Evolutionary conservation across 257 asterid genomes (phyloP), one percentile per base, ranked within the genome.

Genomic region (Solanum sejunctum): DNA sequence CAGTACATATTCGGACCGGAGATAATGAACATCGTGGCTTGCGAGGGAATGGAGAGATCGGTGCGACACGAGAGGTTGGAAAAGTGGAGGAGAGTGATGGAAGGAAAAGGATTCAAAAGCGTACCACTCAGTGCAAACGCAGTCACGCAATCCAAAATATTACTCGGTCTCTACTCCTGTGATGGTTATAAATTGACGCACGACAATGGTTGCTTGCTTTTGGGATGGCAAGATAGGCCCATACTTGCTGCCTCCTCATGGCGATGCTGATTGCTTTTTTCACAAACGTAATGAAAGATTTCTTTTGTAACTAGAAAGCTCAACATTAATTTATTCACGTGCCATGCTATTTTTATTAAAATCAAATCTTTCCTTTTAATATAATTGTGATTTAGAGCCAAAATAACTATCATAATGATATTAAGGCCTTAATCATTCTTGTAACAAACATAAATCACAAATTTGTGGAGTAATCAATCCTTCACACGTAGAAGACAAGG

Each of bases 181-280:
- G 98, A 94, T 72, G 98, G 97, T 5, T 94, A 94, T 73, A 92
- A 95, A 78, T 86, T 94, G 91, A 93, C 96, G 51, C 95, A 93
- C 82, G 98, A 94, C 36, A 91, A 84, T 26, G 98, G 98, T 4
- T 91, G 97, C 86, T 87, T 94, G 92, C 96, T 94, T 0, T 80
- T 94, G 88, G 98, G 98, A 39, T 94, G 98, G 98, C 98, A 94
- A 84, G 97, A 94, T 84, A 91, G 97, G 72, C 90, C 93, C 77
- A 89, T 94, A 54, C 92, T 94, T 60, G 98, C 97, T 58, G 98
- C 98, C 32, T 94, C 98, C 79, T 94, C 98, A 85, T 94, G 98
- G 98, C 84, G 94, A 39, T 94, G 98, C 90, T 94, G 86, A 89
- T 58, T 9, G 12, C 9, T 1, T 51, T 1, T 26, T 26, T 26